phyloP scores from a whole-genome alignment of 441 rosid species.

The Erodium trifolium region DNA sequence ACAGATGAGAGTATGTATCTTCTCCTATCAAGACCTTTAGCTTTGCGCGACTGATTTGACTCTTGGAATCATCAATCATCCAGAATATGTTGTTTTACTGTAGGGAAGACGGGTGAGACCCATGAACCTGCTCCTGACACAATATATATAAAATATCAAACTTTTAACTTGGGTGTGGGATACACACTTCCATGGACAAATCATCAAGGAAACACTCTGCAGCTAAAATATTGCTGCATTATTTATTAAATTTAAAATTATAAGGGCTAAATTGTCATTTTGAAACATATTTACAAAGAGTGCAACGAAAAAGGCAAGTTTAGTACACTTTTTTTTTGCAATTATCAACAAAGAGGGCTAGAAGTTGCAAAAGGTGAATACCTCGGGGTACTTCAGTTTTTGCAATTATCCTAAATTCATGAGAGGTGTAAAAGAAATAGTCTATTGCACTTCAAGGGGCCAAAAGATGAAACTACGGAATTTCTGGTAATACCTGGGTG shows the following conservation, averaged over 20 bases:
- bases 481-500: conserved; percentile 4
- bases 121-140: conserved; percentile 8
- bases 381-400: no score
- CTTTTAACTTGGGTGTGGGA: background rate
- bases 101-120: background rate
- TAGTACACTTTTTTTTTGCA: no score
- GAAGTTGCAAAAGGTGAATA: no score
- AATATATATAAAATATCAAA: background rate
- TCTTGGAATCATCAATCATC: background rate
- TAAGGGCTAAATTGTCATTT: no score
- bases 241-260: no score
- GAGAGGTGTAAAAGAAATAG: background rate
- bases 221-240: no score
- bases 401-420: no score
- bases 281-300: no score
- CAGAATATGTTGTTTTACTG: conserved; percentile 11
- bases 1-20: background rate
- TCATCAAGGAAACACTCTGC: no score
- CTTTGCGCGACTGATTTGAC: conserved; percentile 12
- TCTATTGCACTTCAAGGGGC: background rate
- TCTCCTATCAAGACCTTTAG: background rate
- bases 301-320: no score
- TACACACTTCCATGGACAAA: background rate
- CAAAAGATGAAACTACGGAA: background rate
- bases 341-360: no score